Base-by-base conservation (phyloP, 257 asterid species). In the Primulina tabacum region DNA sequence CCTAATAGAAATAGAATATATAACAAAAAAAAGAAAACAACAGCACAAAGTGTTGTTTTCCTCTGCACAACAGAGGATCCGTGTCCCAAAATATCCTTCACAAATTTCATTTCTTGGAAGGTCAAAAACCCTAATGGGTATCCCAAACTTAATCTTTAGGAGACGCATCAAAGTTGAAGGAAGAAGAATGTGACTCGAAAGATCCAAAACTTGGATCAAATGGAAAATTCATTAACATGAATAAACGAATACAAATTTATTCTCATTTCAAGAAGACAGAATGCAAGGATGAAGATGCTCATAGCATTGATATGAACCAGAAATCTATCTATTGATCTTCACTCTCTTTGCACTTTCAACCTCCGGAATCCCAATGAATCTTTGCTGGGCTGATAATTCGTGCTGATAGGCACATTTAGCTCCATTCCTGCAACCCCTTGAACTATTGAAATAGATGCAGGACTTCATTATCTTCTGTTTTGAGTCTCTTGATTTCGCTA, bases 401-500 rank as follows among this genome's bases (percentile, higher is more conserved):
- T 85, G 95, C 71, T 76, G 85, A 75, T 57, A 88, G 1, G 85
- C 68, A 60, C 91, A 88, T 14, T 82, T 82, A 11, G 78, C 80
- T 26, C 95, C 95, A 62, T 88, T 80, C 64, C 89, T 76, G 69
- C 95, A 85, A 24, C 95, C 95, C 77, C 78, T 83, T 29, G 87
- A 43, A 60, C 82, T 88, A 74, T 85, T 88, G 75, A 71, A 88
- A 60, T 68, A 88, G 8, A 83, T 62, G 75, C 95, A 88, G 16
- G 88, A 87, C 79, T 79, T 88, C 83, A 71, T 78, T 11, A 78
- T 76, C 77, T 71, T 85, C 14, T 82, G 76, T 57, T 82, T 85
- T n/a, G 73, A 8, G 37, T 83, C 88, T 75, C 87, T 82, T 7
- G 77, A 17, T 53, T 74, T 78, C 12, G 56, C 33, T 56, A 50